Evolutionary conservation across 768 basidiomycete genomes (phyloP), one percentile per base, ranked within the genome.

Genomic region (Wakefieldia striispora): DNA sequence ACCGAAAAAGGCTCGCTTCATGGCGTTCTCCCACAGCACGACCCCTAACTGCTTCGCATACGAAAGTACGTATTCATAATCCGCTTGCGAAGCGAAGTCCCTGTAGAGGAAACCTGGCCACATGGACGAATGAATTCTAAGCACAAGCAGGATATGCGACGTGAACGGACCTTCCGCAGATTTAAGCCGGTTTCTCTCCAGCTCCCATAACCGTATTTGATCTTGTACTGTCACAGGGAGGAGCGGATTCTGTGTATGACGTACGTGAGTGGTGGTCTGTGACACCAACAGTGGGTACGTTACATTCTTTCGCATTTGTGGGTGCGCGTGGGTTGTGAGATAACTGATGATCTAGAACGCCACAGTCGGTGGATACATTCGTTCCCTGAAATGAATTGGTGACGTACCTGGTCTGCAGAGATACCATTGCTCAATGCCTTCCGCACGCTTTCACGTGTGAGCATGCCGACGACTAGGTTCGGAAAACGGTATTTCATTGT

Each of bases 171-270:
- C 92, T 79, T 95, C 90, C 66, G 84, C 77, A 36, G 89, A 86
- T 61, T 89, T 87, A 10, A 98, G 75, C 45, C 97, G 82, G 66
- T 97, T 94, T 69, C 88, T 82, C 72, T 98, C 97, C 38, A 95
- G 76, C 69, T 99, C 95, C 94, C 97, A 99, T 16, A 98, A 76
- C 49, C 95, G 84, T 53, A 99, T 90, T 70, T 98, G 95, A 71
- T 99, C 95, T 63, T 97, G 94, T 0, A 99, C 95, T 0, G 97
- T 98, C 38, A 97, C 93, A 24, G 97, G 95, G 20, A 99, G 75
- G 13, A 98, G 73, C 9, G 95, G 95, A 63, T 91, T 91, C 91
- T 95, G 64, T 23, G 26, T 13, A 49, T 45, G 57, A 60, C 38
- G 47, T 61, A 64, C 49, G 11, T 56, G 39, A 58, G 47, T 49